Evolutionary conservation across 352 stramenopile genomes (phyloP).

Genomic region (Thraustochytrium striatum): DNA sequence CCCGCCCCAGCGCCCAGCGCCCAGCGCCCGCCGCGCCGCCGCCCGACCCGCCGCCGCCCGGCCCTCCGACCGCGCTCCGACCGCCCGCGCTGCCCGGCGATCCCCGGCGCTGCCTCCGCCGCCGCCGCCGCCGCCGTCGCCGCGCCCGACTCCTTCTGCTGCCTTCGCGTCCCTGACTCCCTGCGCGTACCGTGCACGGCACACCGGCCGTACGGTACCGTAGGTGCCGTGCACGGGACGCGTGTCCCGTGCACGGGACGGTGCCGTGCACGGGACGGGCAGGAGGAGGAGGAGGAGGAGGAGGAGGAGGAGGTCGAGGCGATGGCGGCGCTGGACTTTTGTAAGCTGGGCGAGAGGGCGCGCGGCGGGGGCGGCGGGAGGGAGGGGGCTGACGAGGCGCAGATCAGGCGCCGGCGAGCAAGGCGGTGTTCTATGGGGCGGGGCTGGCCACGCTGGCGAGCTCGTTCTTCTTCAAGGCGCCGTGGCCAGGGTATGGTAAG

Average conservation of each 20-base stretch:
- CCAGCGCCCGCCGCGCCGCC: no score
- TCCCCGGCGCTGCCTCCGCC: neutral
- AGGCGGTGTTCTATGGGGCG: conserved; percentile 16
- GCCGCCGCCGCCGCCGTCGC: neutral
- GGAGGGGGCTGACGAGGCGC: neutral
- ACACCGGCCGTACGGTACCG: neutral
- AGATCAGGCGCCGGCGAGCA: conserved; percentile 40
- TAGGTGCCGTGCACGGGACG: no score
- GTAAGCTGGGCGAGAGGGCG: neutral
- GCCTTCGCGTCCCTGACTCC: neutral
- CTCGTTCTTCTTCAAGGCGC: neutral
- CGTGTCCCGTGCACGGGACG: no score
- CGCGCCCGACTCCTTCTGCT: neutral
- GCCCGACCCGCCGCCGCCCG: no score
- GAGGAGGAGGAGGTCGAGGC: neutral
- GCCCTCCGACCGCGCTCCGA: neutral
- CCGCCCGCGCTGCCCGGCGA: no score
- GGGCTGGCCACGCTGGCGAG: neutral
- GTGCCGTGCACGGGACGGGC: neutral
- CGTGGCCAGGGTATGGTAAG: conserved; percentile 19
- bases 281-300: neutral
- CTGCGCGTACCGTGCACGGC: neutral
- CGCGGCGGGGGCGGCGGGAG: no score
- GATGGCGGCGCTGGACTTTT: conserved; percentile 26
- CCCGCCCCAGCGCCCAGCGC: no score